Percentiles rank a stretch among this genome's conserved stretches.
These are phyloP conservation scores for Paecilomyces dactylethromorphus DNA, from an alignment of 2,329 filamentous ascomycete genomes.

Conservation along the genomic window DNA sequence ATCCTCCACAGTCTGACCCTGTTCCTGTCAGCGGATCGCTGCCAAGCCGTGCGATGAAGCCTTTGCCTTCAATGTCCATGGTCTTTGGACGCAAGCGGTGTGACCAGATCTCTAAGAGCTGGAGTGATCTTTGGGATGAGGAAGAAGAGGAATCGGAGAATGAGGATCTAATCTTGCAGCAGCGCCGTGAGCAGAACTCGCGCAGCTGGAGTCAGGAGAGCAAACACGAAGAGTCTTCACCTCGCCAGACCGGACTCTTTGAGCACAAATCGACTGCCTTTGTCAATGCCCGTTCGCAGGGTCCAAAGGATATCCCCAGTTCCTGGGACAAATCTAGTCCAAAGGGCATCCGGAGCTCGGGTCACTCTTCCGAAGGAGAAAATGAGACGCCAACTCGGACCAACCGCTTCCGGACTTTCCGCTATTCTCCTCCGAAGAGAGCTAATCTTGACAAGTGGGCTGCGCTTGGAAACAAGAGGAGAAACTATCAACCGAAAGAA, in stretches of 20 bases:
- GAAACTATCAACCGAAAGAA: conserved; percentile 55
- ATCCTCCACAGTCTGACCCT: conserved; percentile 49
- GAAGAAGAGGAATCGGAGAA: conserved; percentile 79
- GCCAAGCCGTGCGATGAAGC: conserved; percentile 54
- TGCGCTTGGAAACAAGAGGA: conserved; percentile 74
- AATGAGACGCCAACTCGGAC: conserved; percentile 45
- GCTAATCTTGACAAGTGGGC: conserved; percentile 74
- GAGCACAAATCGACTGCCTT: conserved; percentile 50
- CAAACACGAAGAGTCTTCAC: conserved; percentile 44
- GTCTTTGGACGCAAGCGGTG: conserved; percentile 68
- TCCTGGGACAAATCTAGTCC: neutral
- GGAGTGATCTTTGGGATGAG: conserved; percentile 97
- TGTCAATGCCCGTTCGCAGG: conserved; percentile 41
- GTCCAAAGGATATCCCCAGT: conserved; percentile 19
- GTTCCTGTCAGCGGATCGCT: conserved; percentile 75
- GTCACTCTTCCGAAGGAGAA: conserved; percentile 64
- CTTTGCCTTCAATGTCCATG: conserved; percentile 64
- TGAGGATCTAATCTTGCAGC: conserved; percentile 54
- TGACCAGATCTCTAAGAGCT: conserved; percentile 89
- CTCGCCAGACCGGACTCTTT: conserved; percentile 46
- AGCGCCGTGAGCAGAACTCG: conserved; percentile 57
- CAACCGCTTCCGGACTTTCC: conserved; percentile 33
- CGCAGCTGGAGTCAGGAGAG: conserved; percentile 75
- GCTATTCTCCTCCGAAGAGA: conserved; percentile 55
- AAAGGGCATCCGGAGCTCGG: conserved; percentile 54